Evolutionary conservation across 2,329 filamentous ascomycete genomes (phyloP).

Genomic region (Colletotrichum spaethianum): DNA sequence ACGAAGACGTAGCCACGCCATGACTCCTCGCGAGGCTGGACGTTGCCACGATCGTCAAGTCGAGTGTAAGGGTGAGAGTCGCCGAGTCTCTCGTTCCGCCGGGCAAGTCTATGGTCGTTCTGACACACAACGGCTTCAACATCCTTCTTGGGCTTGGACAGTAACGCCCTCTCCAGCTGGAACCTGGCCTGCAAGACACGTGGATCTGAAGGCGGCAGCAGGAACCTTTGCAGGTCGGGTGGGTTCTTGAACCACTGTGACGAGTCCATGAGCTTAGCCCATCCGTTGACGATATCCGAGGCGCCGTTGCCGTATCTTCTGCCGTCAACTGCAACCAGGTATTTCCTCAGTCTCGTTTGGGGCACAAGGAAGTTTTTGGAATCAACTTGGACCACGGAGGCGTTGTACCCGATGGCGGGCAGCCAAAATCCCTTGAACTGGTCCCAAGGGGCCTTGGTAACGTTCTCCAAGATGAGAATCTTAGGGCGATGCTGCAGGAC

Average conservation of each 20-base stretch:
- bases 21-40: slow-evolving; percentile 68
- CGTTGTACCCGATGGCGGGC: slow-evolving; percentile 68
- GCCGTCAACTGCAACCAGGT: slow-evolving; percentile 70
- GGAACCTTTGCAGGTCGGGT: slow-evolving; percentile 72
- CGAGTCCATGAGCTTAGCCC: slow-evolving; percentile 59
- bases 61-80: slow-evolving; percentile 69
- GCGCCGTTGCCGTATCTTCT: slow-evolving; percentile 47
- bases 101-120: slow-evolving; percentile 70
- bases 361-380: slow-evolving; percentile 82
- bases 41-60: slow-evolving; percentile 67
- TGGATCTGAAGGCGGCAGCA: slow-evolving; percentile 69
- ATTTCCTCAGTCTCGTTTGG: slow-evolving; percentile 75
- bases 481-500: slow-evolving; percentile 68
- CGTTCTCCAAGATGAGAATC: slow-evolving; percentile 82
- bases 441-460: slow-evolving; percentile 72
- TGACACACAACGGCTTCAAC: slow-evolving; percentile 70
- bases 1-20: slow-evolving; percentile 64
- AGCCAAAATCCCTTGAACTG: slow-evolving; percentile 59
- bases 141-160: slow-evolving; percentile 48
- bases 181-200: slow-evolving; percentile 66
- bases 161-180: slow-evolving; percentile 57
- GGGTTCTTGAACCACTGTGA: slow-evolving; percentile 67
- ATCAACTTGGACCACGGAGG: slow-evolving; percentile 66
- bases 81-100: slow-evolving; percentile 66
- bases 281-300: slow-evolving; percentile 53